phyloP scores from a whole-genome alignment of 2,329 filamentous ascomycete genomes.

The Rhynchosporium graminicola region DNA sequence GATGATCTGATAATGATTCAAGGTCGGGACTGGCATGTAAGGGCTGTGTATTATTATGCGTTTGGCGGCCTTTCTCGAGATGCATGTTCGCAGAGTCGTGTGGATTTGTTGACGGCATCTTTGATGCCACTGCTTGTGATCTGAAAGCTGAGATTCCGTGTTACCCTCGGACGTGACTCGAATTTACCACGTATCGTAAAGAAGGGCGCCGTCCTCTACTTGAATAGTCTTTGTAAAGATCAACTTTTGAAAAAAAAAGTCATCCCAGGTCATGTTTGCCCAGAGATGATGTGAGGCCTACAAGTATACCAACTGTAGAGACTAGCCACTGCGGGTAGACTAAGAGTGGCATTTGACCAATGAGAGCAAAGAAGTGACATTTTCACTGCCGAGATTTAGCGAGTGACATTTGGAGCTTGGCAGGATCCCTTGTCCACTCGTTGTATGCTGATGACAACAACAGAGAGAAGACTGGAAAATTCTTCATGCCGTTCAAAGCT shows the following conservation, averaged over 20 bases:
- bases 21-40: not conserved
- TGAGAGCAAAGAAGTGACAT: conserved; percentile 1
- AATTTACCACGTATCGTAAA: not conserved
- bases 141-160: not conserved
- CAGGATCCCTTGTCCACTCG: not conserved
- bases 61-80: not conserved
- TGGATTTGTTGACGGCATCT: not conserved
- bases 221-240: too few species aligned
- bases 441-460: not conserved
- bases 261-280: not conserved
- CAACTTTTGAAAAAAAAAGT: not conserved
- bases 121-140: not conserved
- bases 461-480: not conserved
- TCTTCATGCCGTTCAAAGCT: not conserved
- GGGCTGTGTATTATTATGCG: not conserved
- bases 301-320: not conserved
- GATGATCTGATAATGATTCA: not conserved
- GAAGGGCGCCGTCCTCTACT: not conserved
- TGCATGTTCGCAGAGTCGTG: conserved; percentile 1
- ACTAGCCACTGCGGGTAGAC: not conserved
- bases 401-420: conserved; percentile 10
- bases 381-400: conserved; percentile 1
- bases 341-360: not conserved
- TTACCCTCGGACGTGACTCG: not conserved
- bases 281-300: not conserved